Evolutionary conservation across 345 rosid genomes (phyloP).

Genomic region (Orychophragmus violaceus): DNA sequence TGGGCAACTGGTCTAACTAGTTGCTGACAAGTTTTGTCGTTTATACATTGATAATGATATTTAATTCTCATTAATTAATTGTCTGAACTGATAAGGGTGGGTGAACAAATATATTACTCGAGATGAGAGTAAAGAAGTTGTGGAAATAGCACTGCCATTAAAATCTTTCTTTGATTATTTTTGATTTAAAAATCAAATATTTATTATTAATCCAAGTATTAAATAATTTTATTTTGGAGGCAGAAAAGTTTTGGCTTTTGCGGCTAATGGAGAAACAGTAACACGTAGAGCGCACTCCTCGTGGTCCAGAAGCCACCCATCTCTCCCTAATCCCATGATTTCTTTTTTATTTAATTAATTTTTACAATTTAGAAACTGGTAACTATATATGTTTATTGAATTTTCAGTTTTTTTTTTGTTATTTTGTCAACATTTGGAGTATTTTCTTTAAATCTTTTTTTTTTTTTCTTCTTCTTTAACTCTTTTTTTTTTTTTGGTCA

Average conservation of each 20-base stretch:
- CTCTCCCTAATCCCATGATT: neutral
- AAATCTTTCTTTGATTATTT: neutral
- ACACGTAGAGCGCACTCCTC: constrained; percentile 34
- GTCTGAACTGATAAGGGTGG: constrained; percentile 4
- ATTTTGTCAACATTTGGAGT: neutral
- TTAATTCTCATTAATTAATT: neutral
- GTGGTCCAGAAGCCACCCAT: constrained; percentile 13
- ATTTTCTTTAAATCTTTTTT: neutral
- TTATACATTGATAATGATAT: constrained; percentile 10
- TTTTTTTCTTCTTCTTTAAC: too few species aligned
- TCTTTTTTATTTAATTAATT: too few species aligned
- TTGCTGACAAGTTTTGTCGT: constrained; percentile 27
- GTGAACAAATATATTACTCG: constrained; percentile 1
- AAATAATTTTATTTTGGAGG: neutral
- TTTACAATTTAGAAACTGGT: neutral
- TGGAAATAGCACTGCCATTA: neutral
- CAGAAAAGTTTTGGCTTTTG: constrained; percentile 28
- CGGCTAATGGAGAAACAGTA: constrained; percentile 29
- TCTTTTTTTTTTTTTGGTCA: too few species aligned
- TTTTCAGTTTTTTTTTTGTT: neutral
- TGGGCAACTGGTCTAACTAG: constrained; percentile 1
- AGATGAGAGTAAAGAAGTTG: neutral
- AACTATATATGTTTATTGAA: neutral
- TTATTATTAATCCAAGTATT: neutral
- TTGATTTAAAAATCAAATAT: neutral